Percentiles rank a stretch among this genome's conserved stretches.
Conservation (phyloP, 1,284 basidiomycete species). For the Sporisorium graminicola region DNA sequence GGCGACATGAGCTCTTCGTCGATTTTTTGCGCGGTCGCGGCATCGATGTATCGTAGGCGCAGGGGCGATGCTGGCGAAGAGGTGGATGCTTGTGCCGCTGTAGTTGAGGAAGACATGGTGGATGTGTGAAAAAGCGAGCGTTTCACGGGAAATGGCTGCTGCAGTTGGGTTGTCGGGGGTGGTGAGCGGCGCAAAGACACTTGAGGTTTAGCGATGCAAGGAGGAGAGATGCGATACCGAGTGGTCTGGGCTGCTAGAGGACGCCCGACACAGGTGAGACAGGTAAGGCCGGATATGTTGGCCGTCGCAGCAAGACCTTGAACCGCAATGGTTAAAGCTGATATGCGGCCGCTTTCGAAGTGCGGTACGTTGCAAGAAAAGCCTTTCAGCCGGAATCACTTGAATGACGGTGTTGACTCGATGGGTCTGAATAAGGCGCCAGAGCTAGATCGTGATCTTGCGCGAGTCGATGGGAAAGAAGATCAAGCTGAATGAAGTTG, state of each 20-base stretch:
- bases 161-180: background rate
- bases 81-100: background rate
- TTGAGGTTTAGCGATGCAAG: background rate
- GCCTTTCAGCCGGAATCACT: too few species aligned
- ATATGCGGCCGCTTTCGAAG: background rate
- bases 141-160: background rate
- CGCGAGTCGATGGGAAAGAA: too few species aligned
- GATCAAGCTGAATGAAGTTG: too few species aligned
- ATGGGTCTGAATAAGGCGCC: too few species aligned
- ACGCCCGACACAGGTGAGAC: background rate
- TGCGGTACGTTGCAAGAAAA: too few species aligned
- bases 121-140: background rate
- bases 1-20: slow-evolving; percentile 64
- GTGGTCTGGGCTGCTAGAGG: background rate
- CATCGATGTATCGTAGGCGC: slow-evolving; percentile 60
- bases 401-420: too few species aligned
- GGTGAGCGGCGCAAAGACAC: background rate
- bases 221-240: background rate
- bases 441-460: too few species aligned
- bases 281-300: background rate
- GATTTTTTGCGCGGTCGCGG: slow-evolving; percentile 55
- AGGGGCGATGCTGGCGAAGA: slow-evolving; percentile 13
- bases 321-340: background rate
- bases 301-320: background rate
- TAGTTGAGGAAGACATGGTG: slow-evolving; percentile 18